These are phyloP conservation scores for Yamadazyma conglobata DNA, from an alignment of 1,139 yeast species.

Conservation along the genomic window DNA sequence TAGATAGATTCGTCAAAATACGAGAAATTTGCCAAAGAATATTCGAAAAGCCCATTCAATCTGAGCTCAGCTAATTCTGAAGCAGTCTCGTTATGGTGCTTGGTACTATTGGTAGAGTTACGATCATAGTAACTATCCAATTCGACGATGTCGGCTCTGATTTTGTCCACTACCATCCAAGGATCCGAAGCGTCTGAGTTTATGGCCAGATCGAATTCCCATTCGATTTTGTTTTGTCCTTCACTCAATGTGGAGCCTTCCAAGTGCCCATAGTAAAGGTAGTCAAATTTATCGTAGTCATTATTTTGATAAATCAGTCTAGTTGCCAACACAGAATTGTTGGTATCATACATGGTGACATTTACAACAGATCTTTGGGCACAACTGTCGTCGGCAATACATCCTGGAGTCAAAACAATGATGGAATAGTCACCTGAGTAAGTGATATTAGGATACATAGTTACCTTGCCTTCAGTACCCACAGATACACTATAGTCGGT, in stretches of 20 bases:
- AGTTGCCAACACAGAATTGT: conserved; percentile 41
- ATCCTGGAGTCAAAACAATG: conserved; percentile 82
- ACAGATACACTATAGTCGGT: conserved; percentile 22
- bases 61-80: conserved; percentile 26
- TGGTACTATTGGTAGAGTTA: conserved; percentile 31
- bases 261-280: conserved; percentile 67
- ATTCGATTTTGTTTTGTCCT: conserved; percentile 48
- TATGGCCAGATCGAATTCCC: conserved; percentile 38
- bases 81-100: conserved; percentile 13
- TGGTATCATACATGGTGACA: conserved; percentile 57
- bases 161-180: conserved; percentile 71
- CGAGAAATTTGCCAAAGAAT: conserved; percentile 67
- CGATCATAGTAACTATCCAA: conserved; percentile 40
- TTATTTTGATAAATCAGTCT: conserved; percentile 72
- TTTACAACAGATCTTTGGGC: conserved; percentile 69
- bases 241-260: conserved; percentile 41
- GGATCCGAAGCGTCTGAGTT: conserved; percentile 22
- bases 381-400: conserved; percentile 69
- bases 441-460: conserved; percentile 67
- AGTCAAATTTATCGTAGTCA: conserved; percentile 74
- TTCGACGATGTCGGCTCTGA: conserved; percentile 52
- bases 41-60: conserved; percentile 80
- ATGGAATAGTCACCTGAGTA: conserved; percentile 75
- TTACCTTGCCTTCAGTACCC: conserved; percentile 44
- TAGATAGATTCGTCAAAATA: conserved; percentile 30